phyloP scores from a whole-genome alignment of 352 stramenopile species.

The Phytopythium ostracodes region DNA sequence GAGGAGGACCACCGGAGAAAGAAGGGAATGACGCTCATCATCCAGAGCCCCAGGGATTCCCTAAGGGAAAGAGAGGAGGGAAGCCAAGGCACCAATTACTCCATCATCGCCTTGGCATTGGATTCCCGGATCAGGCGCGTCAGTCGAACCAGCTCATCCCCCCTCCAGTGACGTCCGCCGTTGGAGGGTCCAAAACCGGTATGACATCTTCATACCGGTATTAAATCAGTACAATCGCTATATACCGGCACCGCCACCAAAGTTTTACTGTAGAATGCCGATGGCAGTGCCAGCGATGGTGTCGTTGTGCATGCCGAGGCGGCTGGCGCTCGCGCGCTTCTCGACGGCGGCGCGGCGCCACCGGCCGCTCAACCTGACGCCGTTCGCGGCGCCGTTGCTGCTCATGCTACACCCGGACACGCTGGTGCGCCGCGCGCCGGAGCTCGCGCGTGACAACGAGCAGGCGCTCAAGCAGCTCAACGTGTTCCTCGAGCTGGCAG shows the following conservation, averaged over 20 bases:
- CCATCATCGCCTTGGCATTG: no score
- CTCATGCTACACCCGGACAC: constrained; percentile 67
- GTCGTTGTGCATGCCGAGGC: neutral
- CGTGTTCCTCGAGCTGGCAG: constrained; percentile 62
- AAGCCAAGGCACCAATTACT: no score
- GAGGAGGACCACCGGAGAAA: no score
- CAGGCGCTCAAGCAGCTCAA: constrained; percentile 79
- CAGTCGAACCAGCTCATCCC: neutral
- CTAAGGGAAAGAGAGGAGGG: neutral
- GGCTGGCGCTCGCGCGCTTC: neutral
- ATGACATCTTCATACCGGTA: neutral
- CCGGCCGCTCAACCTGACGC: constrained; percentile 49
- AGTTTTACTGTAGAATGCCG: no score
- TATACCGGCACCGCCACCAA: neutral
- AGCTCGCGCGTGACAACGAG: constrained; percentile 53
- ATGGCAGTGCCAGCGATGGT: no score
- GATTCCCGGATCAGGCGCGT: neutral
- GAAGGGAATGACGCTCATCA: no score
- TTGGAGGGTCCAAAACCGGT: neutral
- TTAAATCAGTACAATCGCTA: neutral
- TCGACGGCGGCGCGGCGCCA: neutral
- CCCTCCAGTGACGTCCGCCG: neutral
- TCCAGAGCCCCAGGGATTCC: no score
- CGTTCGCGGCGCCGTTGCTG: constrained; percentile 61
- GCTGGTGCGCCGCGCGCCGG: constrained; percentile 40